These are phyloP conservation scores for Rhodosporidiobolus odoratus DNA, from an alignment of 768 basidiomycete species.

Conservation along the genomic window DNA sequence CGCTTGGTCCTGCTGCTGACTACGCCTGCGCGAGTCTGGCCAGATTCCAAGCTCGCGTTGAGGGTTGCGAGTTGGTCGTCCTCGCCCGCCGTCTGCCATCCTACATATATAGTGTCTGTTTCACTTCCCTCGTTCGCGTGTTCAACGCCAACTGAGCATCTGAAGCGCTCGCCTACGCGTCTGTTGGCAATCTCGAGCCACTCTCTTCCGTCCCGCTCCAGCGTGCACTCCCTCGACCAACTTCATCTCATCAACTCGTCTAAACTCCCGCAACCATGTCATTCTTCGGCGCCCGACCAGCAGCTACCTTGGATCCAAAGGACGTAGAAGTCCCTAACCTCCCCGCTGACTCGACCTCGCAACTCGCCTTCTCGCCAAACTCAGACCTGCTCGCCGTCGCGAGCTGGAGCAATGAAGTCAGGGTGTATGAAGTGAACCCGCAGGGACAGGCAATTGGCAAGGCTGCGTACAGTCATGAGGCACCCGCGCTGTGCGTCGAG, in stretches of 20 bases:
- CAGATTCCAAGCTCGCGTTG: too few species aligned
- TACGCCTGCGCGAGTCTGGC: too few species aligned
- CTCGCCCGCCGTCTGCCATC: too few species aligned
- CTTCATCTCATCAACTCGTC: not conserved
- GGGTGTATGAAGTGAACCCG: constrained; percentile 79
- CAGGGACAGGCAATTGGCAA: constrained; percentile 73
- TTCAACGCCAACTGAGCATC: too few species aligned
- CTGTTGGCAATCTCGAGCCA: too few species aligned
- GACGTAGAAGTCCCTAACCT: constrained; percentile 77
- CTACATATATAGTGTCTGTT: too few species aligned
- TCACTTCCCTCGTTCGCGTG: too few species aligned
- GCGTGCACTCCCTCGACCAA: not conserved
- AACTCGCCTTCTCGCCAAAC: constrained; percentile 72
- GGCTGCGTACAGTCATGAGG: constrained; percentile 85
- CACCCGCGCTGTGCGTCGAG: constrained; percentile 76
- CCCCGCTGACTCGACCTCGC: constrained; percentile 79
- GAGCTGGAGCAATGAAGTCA: constrained; percentile 88
- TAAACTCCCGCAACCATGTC: constrained; percentile 12
- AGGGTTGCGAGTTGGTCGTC: too few species aligned
- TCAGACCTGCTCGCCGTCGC: constrained; percentile 87
- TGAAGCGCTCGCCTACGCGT: too few species aligned
- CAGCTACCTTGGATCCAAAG: constrained; percentile 53
- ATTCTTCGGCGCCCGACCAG: constrained; percentile 32
- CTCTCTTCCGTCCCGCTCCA: not conserved
- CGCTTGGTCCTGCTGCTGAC: too few species aligned